Evolutionary conservation across 352 stramenopile species (phyloP).

Genomic region (Phytophthora citricola): DNA sequence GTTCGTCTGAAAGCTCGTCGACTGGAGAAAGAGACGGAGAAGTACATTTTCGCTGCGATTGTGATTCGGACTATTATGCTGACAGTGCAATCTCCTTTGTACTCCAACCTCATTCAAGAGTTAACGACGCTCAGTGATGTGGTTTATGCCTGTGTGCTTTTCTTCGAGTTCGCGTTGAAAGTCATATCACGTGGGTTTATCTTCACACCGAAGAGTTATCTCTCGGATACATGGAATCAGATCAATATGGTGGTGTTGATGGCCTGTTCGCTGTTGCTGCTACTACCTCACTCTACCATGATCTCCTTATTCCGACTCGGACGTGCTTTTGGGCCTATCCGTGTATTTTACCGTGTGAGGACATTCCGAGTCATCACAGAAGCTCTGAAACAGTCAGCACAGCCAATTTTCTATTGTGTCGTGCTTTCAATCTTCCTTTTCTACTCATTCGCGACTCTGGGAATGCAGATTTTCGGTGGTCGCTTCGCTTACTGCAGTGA

Average conservation of each 20-base stretch:
- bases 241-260: conserved; percentile 87
- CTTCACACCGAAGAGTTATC: conserved; percentile 82
- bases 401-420: conserved; percentile 85
- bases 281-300: conserved; percentile 82
- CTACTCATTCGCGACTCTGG: conserved; percentile 85
- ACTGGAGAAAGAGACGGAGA: conserved; percentile 84
- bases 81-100: conserved; percentile 79
- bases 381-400: conserved; percentile 74
- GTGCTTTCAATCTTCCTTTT: conserved; percentile 84
- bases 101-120: conserved; percentile 82
- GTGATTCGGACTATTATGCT: conserved; percentile 79
- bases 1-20: conserved; percentile 73
- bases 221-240: conserved; percentile 86
- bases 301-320: conserved; percentile 77
- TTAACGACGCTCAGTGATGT: conserved; percentile 79
- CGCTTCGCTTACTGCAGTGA: conserved; percentile 88
- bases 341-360: conserved; percentile 87
- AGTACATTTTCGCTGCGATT: conserved; percentile 85
- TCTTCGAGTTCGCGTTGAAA: conserved; percentile 89
- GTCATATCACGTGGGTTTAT: conserved; percentile 81
- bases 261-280: conserved; percentile 71
- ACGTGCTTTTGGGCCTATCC: conserved; percentile 80
- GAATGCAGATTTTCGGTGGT: conserved; percentile 86
- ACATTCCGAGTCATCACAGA: conserved; percentile 88
- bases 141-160: conserved; percentile 71